phyloP scores from a whole-genome alignment of 805 yeast species.

The Brettanomyces sp. region DNA sequence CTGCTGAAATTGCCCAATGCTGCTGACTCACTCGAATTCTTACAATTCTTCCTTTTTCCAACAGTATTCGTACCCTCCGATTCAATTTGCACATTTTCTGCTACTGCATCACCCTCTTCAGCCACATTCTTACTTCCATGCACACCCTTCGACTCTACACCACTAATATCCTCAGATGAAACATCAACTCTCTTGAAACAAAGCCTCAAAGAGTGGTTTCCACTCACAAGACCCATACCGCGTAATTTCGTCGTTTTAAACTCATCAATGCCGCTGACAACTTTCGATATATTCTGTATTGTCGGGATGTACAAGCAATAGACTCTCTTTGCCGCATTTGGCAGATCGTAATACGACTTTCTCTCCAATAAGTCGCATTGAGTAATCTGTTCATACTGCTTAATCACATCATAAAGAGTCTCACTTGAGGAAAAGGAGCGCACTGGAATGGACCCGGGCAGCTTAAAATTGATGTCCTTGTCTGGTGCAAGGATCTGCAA shows the following conservation, averaged over 20 bases:
- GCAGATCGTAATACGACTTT: background rate
- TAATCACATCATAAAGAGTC: background rate
- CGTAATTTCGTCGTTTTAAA: conserved; percentile 1
- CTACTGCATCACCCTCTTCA: background rate
- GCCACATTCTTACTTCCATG: background rate
- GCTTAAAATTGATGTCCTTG: conserved; percentile 1
- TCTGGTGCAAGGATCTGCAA: conserved; percentile 7
- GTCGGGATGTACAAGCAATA: background rate
- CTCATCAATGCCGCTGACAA: conserved; percentile 1
- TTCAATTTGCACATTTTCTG: background rate
- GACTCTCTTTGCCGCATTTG: conserved; percentile 1
- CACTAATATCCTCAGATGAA: background rate
- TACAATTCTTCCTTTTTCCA: too few relatives aligned
- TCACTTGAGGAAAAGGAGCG: background rate
- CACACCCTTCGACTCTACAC: background rate
- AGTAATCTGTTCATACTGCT: background rate
- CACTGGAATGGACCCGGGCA: background rate
- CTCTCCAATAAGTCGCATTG: conserved; percentile 1
- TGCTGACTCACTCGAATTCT: too few relatives aligned
- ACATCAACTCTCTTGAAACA: conserved; percentile 10
- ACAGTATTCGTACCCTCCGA: too few relatives aligned
- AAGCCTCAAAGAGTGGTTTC: conserved; percentile 20
- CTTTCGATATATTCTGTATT: conserved; percentile 3
- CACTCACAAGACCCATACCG: conserved; percentile 6
- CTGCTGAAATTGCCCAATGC: too few relatives aligned